Evolutionary conservation across 2,329 filamentous ascomycete genomes (phyloP).

Genomic region (Biscogniauxia mediterranea): DNA sequence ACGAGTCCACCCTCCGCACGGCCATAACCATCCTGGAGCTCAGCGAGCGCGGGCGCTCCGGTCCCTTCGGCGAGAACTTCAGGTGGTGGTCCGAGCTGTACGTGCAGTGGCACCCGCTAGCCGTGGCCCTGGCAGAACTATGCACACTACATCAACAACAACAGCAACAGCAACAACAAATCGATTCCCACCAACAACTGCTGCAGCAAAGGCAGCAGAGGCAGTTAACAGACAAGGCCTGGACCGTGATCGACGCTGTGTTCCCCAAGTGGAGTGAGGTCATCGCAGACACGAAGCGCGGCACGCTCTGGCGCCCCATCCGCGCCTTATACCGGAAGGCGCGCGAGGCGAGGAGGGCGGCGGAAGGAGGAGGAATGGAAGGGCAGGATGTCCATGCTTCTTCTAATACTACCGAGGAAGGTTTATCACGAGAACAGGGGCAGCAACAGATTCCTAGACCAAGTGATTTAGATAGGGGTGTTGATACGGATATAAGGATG

Average conservation of each 20-base stretch:
- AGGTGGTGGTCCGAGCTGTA: conserved; percentile 50
- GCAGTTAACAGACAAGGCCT: conserved; percentile 35
- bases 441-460: background rate
- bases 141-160: conserved; percentile 36
- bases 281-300: conserved; percentile 49
- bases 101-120: conserved; percentile 55
- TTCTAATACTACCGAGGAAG: background rate
- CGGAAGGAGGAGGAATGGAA: conserved; percentile 12
- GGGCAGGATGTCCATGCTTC: background rate
- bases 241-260: conserved; percentile 45
- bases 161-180: background rate
- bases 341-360: conserved; percentile 37
- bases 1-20: conserved; percentile 44
- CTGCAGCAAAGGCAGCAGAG: background rate
- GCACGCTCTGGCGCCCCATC: conserved; percentile 53
- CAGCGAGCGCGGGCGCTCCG: conserved; percentile 31
- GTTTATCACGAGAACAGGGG: background rate
- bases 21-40: conserved; percentile 48
- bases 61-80: conserved; percentile 39
- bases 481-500: background rate
- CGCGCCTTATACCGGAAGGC: conserved; percentile 53
- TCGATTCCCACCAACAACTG: background rate
- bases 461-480: background rate
- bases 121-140: conserved; percentile 51
- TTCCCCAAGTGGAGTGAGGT: conserved; percentile 42